A percentile compares a stretch with the other conserved stretches of the same genome.
These are phyloP conservation scores for Trametes villosa DNA, from an alignment of 768 basidiomycete genomes.

Conservation along the genomic window DNA sequence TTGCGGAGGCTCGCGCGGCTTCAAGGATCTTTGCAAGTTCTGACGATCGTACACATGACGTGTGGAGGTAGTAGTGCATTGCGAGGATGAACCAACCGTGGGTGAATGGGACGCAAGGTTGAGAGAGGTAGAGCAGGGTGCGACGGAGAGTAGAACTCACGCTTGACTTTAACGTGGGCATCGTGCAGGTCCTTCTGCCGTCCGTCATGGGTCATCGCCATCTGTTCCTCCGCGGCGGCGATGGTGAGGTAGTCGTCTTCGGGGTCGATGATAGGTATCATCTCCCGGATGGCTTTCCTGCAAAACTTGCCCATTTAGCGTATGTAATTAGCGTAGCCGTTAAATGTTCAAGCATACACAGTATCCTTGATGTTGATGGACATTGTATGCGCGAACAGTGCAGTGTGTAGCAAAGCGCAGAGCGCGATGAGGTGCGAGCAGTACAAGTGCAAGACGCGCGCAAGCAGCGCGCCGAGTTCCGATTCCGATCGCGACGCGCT, in stretches of 20 bases:
- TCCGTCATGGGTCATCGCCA: constrained; percentile 57
- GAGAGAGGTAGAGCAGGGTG: neutral
- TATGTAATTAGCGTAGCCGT: neutral
- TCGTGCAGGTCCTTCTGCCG: constrained; percentile 73
- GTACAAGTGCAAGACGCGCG: neutral
- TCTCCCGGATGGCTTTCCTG: constrained; percentile 71
- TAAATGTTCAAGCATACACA: constrained; percentile 16
- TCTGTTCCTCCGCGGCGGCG: constrained; percentile 71
- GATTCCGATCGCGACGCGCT: constrained; percentile 8
- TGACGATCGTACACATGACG: constrained; percentile 31
- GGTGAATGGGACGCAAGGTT: neutral
- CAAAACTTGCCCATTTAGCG: neutral
- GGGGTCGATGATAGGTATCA: constrained; percentile 75
- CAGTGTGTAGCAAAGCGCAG: too few species aligned
- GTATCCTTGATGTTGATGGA: constrained; percentile 32
- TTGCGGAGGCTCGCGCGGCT: constrained; percentile 70
- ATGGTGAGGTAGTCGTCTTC: constrained; percentile 81
- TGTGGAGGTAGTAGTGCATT: neutral
- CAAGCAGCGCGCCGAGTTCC: too few species aligned
- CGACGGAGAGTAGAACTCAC: constrained; percentile 37
- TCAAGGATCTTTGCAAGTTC: constrained; percentile 69
- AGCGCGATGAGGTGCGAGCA: too few species aligned
- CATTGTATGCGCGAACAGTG: too few species aligned
- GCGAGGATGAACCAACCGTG: neutral
- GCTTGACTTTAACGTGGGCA: constrained; percentile 65